phyloP scores from a whole-genome alignment of 1,284 basidiomycete species.

The Puccinia coronata region DNA sequence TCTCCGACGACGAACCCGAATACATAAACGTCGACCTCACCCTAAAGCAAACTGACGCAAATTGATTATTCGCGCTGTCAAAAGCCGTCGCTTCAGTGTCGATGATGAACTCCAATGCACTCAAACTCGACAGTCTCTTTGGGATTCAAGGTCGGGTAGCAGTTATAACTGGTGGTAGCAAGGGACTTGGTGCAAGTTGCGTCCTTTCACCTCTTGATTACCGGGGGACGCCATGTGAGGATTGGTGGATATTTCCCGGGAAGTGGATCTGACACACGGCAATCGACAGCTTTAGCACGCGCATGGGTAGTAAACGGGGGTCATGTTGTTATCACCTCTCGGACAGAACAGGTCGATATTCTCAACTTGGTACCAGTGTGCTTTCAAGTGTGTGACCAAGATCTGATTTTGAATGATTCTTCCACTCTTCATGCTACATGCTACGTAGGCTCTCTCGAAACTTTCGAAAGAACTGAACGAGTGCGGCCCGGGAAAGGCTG shows the following conservation, averaged over 20 bases:
- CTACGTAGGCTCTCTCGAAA: slow-evolving; percentile 23
- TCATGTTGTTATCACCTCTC: slow-evolving; percentile 45
- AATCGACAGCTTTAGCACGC: slow-evolving; percentile 11
- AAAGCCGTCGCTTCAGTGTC: background rate
- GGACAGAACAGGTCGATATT: slow-evolving; percentile 38
- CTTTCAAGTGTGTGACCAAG: background rate
- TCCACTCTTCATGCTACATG: background rate
- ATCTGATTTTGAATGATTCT: background rate
- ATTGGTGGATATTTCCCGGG: too few relatives aligned
- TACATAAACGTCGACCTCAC: too few relatives aligned
- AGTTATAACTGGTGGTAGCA: slow-evolving; percentile 49
- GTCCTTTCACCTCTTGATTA: background rate
- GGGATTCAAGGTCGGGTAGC: slow-evolving; percentile 34
- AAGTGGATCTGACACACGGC: background rate
- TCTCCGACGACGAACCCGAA: too few relatives aligned
- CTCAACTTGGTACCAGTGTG: background rate
- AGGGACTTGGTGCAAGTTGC: slow-evolving; percentile 49
- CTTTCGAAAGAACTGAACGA: slow-evolving; percentile 35
- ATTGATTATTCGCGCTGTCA: background rate
- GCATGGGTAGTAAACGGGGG: slow-evolving; percentile 50
- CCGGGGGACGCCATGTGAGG: too few relatives aligned
- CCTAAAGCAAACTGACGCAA: too few relatives aligned
- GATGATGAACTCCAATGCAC: background rate
- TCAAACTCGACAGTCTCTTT: slow-evolving; percentile 39
- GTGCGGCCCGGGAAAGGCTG: slow-evolving; percentile 37